These are phyloP conservation scores for Plasmodium gaboni DNA, from an alignment of 169 alveolate species.

Conservation along the genomic window DNA sequence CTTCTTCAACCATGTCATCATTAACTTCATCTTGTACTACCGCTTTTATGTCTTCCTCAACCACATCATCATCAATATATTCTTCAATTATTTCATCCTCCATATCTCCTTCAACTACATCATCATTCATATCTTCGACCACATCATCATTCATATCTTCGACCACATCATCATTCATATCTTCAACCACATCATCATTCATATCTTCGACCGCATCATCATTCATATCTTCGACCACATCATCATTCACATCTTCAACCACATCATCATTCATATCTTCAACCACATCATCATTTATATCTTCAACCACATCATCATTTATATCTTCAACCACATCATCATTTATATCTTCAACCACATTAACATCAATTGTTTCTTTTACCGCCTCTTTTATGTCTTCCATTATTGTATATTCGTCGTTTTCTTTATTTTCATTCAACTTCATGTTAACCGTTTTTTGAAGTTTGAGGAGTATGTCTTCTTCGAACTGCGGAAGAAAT, in stretches of 20 bases:
- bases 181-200: not conserved
- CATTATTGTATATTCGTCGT: not conserved
- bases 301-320: not conserved
- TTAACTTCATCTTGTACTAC: not conserved
- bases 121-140: not conserved
- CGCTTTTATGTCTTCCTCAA: not conserved
- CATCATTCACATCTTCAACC: conserved; percentile 10
- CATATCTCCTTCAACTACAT: not conserved
- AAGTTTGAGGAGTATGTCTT: conserved; percentile 41
- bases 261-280: not conserved
- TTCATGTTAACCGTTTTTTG: conserved; percentile 30
- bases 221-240: not conserved
- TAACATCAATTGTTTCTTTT: not conserved
- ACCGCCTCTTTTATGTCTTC: not conserved
- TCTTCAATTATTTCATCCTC: not conserved
- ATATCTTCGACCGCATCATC: not conserved
- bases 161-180: not conserved
- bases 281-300: not conserved
- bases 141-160: not conserved
- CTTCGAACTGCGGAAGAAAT: conserved; percentile 35
- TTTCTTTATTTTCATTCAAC: not conserved
- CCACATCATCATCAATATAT: not conserved
- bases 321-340: not conserved
- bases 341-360: not conserved
- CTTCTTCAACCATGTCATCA: not conserved